phyloP scores from a whole-genome alignment of 2,329 filamentous ascomycete species.

The Fusarium piperis region DNA sequence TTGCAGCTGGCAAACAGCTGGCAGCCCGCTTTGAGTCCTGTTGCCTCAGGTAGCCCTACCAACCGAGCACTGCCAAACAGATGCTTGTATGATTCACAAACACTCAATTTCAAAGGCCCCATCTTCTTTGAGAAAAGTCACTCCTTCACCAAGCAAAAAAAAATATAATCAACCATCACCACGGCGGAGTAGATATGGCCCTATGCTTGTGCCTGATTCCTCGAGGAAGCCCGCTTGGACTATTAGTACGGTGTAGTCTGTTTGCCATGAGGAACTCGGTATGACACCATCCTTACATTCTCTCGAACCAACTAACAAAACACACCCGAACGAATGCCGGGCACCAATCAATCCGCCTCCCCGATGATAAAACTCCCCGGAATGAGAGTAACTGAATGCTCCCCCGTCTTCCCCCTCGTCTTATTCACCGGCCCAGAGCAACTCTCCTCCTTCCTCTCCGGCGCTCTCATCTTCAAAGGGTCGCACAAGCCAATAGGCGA shows the following conservation, averaged over 20 bases:
- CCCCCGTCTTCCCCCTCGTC: background rate
- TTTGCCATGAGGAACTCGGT: background rate
- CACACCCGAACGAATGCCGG: background rate
- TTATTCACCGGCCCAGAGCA: background rate
- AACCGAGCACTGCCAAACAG: background rate
- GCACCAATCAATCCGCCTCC: background rate
- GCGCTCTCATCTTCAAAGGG: background rate
- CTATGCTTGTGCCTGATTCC: background rate
- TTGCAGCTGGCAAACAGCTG: background rate
- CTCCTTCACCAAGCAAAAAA: background rate
- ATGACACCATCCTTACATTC: background rate
- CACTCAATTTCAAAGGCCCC: background rate
- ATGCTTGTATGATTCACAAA: background rate
- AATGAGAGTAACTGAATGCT: background rate
- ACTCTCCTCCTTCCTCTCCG: background rate
- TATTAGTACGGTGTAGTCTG: background rate
- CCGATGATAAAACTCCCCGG: background rate
- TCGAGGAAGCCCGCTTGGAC: background rate
- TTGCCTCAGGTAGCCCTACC: background rate
- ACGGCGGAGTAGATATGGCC: background rate
- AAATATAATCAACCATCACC: background rate
- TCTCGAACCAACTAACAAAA: background rate
- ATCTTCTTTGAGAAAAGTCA: background rate
- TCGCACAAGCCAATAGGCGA: slow-evolving; percentile 18
- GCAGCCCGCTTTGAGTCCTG: background rate